phyloP scores from a whole-genome alignment of 2,329 filamentous ascomycete genomes.

The Aspergillus arachidicola region DNA sequence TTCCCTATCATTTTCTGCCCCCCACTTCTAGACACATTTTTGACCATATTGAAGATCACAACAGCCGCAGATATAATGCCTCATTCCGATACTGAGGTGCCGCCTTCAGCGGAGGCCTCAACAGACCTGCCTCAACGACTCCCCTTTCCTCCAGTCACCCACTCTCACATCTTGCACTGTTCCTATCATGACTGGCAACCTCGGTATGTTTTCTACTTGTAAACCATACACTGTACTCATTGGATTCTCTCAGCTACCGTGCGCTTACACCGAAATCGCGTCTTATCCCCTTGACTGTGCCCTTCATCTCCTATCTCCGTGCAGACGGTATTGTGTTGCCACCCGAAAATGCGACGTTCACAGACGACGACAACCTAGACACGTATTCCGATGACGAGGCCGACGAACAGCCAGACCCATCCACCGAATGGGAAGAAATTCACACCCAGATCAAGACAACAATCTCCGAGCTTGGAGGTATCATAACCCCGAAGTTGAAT shows the following conservation, averaged over 20 bases:
- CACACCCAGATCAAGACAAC: constrained; percentile 75
- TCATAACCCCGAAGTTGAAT: constrained; percentile 90
- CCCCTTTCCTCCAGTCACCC: constrained; percentile 80
- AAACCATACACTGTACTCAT: constrained; percentile 15
- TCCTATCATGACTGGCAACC: constrained; percentile 93
- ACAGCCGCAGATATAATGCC: constrained; percentile 27
- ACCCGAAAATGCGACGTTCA: constrained; percentile 41
- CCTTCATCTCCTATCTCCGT: constrained; percentile 83
- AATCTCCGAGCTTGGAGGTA: constrained; percentile 80
- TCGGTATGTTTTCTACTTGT: constrained; percentile 52
- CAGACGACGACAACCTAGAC: constrained; percentile 53
- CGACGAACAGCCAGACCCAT: constrained; percentile 60
- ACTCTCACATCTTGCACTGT: constrained; percentile 88
- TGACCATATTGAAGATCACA: background rate
- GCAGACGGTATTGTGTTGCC: constrained; percentile 89
- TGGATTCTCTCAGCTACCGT: constrained; percentile 62
- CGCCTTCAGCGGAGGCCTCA: constrained; percentile 15
- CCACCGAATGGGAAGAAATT: constrained; percentile 64
- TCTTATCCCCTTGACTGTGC: constrained; percentile 72
- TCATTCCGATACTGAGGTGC: constrained; percentile 28
- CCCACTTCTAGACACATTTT: background rate
- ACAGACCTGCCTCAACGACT: constrained; percentile 41
- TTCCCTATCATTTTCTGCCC: background rate
- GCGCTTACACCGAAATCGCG: constrained; percentile 81
- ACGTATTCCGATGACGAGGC: constrained; percentile 55